Evolutionary conservation across 495 filamentous ascomycete genomes (phyloP), one percentile per base, ranked within the genome.

Genomic region (Lepidopterella palustris): DNA sequence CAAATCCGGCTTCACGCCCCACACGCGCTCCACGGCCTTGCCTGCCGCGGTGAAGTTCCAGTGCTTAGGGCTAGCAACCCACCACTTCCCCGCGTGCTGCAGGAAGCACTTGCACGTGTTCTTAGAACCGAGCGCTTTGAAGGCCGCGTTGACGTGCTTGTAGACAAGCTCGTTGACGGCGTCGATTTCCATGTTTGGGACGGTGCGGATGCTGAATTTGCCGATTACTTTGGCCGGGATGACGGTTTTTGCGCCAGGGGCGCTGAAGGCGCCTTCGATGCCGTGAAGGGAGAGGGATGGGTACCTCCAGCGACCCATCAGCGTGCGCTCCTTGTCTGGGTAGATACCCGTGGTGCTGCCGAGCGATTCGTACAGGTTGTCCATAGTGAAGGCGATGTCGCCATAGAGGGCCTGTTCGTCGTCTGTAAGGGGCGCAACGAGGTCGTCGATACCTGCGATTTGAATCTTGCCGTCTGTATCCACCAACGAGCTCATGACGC

Each of bases 141-240:
- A 97, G 52, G 84, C 83, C 24, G 84, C 78, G 64, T 89, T 79
- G 61, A 97, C 79, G 71, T 93, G 80, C 69, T 87, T 82, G 74
- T 84, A 86, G 29, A 97, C 92, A 35, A 86, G 79, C 63, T 84
- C 78, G 76, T 95, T 90, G 65, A 96, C 92, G 71, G 87, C 82
- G 25, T 88, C 82, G 66, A 87, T 89, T 63, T 97, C 87, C 95
- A 99, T 99, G 76, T 99, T 84, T 26, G 93, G 93, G 25, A 99
- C 93, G 45, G 92, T 97, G 52, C 93, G 84, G 72, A 99, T 95
- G 24, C 89, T 95, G 78, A 99, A 99, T 75, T 99, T 99, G 69
- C 95, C 93, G 60, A 86, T 86, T 39, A 97, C 95, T 77, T 95
- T 97, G 60, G 93, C 92, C 0, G 93, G 93, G 59, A 99, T 99